These are phyloP conservation scores for Tolypocladium nubicola DNA, from an alignment of 2,329 filamentous ascomycete species.

Conservation along the genomic window DNA sequence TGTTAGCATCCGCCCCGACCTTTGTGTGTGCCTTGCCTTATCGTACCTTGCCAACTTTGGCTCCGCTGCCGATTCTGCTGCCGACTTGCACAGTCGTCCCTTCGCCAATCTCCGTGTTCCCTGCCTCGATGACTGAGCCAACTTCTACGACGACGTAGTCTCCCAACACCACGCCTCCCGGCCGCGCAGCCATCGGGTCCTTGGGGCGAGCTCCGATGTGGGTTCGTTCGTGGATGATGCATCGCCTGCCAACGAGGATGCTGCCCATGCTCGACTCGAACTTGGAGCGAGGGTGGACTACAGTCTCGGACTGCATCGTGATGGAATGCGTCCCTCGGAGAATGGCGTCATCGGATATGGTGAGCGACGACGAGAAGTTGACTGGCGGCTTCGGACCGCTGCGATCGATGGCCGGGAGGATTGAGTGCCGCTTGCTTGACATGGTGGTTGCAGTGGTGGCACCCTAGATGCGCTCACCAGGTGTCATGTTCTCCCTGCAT, in stretches of 20 bases:
- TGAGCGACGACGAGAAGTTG: constrained; percentile 48
- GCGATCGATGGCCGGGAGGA: constrained; percentile 40
- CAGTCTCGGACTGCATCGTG: constrained; percentile 62
- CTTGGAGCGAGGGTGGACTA: constrained; percentile 78
- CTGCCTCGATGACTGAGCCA: constrained; percentile 48
- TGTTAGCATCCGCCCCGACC: not conserved
- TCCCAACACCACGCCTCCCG: constrained; percentile 43
- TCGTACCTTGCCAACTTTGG: constrained; percentile 51
- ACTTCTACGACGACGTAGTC: constrained; percentile 55
- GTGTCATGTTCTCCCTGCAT: not conserved
- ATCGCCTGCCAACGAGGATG: constrained; percentile 70
- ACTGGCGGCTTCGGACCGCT: constrained; percentile 50
- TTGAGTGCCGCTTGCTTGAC: constrained; percentile 44
- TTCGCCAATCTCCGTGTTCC: constrained; percentile 50
- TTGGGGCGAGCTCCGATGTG: constrained; percentile 37
- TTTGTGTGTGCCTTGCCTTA: not conserved
- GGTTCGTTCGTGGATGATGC: constrained; percentile 66
- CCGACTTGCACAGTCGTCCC: constrained; percentile 51
- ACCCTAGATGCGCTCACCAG: not conserved
- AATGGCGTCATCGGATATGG: constrained; percentile 51
- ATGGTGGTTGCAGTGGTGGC: constrained; percentile 8
- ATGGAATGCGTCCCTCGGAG: constrained; percentile 67
- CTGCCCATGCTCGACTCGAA: constrained; percentile 71
- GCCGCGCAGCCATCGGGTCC: constrained; percentile 11
- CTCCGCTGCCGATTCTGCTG: constrained; percentile 47